Evolutionary conservation across 148 eudicot genomes (phyloP), one percentile per base, ranked within the genome.

Genomic region (Amaranthus cruentus): DNA sequence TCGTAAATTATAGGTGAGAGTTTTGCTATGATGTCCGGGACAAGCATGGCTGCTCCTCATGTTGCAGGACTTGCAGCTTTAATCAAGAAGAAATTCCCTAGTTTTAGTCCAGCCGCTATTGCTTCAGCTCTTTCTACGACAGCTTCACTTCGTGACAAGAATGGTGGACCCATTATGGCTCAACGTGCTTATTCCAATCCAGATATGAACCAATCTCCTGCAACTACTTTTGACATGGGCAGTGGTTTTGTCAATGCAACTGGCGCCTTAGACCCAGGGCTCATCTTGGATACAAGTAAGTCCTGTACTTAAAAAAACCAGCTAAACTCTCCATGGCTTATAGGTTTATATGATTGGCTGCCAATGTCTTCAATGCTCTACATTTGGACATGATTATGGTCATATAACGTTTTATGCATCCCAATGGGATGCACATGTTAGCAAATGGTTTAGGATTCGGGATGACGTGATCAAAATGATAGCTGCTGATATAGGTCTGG

Each of bases 41-140:
- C 99, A 68, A 96, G 99, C 90, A 96, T 96, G 99, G 97, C 99
- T 28, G 99, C 99, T 78, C 99, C 99, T 75, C 99, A 96, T 81
- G 74, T 96, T 70, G 97, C 99, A 44, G 97, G 99, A 57, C 89
- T 96, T 68, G 99, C 99, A 63, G 99, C 97, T 55, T 73, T 96
- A 69, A 82, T 96, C 47, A 96, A 90, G 88, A 89, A 92, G 82
- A 92, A 82, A 69, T 96, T 76, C 72, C 97, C 96, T 2, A 64
- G 68, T 63, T 89, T 92, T 68, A 83, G 89, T 69, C 88, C 99
- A 57, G 82, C 99, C 52, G 99, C 96, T 38, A 87, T 96, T 64
- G 99, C 90, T 50, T 96, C 99, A 54, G 96, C 99, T 28, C 92
- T 96, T 71, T 92, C 99, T 12, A 92, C 99, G 13, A 85, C 99